Conservation (phyloP, 1,139 yeast genomes). For the Wickerhamomyces sp. region DNA sequence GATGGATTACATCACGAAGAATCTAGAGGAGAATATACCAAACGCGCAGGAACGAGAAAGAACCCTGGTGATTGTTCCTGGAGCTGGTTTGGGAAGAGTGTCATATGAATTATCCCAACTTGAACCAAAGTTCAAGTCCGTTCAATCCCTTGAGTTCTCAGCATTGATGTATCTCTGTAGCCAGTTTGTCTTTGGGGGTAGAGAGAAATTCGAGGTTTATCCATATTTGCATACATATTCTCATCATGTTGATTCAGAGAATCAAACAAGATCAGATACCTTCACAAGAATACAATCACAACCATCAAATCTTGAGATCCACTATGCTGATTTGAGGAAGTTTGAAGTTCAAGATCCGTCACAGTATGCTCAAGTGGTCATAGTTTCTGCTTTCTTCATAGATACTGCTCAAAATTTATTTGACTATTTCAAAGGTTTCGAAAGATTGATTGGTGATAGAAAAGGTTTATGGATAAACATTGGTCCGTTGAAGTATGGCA, state of each 20-base stretch:
- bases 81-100: conserved; percentile 72
- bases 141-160: conserved; percentile 69
- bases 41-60: conserved; percentile 19
- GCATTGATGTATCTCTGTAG: conserved; percentile 65
- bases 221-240: conserved; percentile 77
- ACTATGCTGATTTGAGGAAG: conserved; percentile 61
- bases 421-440: conserved; percentile 63
- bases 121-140: conserved; percentile 34
- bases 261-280: conserved; percentile 48
- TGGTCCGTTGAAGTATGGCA: conserved; percentile 87
- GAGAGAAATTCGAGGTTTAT: conserved; percentile 28
- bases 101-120: conserved; percentile 53
- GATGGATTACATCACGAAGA: conserved; percentile 39
- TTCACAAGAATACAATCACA: conserved; percentile 30
- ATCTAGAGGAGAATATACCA: conserved; percentile 29
- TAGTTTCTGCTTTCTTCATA: conserved; percentile 70
- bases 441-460: conserved; percentile 36
- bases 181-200: conserved; percentile 41
- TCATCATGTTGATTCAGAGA: conserved; percentile 45
- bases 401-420: conserved; percentile 85
- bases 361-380: conserved; percentile 43
- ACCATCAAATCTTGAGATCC: conserved; percentile 46
- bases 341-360: conserved; percentile 33
- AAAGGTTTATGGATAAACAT: conserved; percentile 72
- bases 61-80: conserved; percentile 63